Base-by-base conservation (phyloP, 2,329 filamentous ascomycete species). In the Leptographium wingfieldii region DNA sequence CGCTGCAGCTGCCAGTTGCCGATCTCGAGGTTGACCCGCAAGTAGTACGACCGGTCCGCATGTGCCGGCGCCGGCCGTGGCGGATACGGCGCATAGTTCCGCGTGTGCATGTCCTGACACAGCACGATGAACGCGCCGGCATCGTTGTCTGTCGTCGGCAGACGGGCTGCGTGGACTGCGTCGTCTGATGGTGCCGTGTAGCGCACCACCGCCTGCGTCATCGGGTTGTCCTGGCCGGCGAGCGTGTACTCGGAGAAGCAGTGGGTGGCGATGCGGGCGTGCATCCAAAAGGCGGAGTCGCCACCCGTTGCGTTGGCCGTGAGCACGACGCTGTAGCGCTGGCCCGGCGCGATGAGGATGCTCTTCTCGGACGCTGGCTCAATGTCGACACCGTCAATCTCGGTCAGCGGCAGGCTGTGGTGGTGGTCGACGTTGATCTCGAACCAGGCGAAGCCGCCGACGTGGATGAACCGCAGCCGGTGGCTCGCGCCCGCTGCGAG, bases 401-500 rank as follows among this genome's bases (percentile, higher is more conserved):
- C 87, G 11, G 86, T 82, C 54, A 90, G 73, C 0, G 74, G 68
- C 54, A 73, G 64, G 29, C 65, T 63, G 12, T 73, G 74, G 65
- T 90, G 87, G 56, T 82, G 80, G 64, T 90, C 87, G 54, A 90
- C 76, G 67, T 82, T 83, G 33, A 90, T 77, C 67, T 90, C 86
- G 63, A 90, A 87, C 67, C 84, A 83, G 2, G 85, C 85, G 67
- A 88, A 88, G 0, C 83, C 85, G 12, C 84, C 87, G 10, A 85
- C 80, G 63, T 90, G 90, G 63, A 88, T 75, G 64, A 90, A 77
- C 16, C 86, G 81, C 56, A 90, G 72, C 52, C 85, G 79, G 65
- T 90, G 87, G 1, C 76, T 78, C 56, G 79, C 77, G 2, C 80
- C 78, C 1, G 78, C 74, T n/a, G 76, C 67, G 5, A 84, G 70